These are phyloP conservation scores for Leptodermis oblonga DNA, from an alignment of 257 asterid genomes.

Conservation along the genomic window DNA sequence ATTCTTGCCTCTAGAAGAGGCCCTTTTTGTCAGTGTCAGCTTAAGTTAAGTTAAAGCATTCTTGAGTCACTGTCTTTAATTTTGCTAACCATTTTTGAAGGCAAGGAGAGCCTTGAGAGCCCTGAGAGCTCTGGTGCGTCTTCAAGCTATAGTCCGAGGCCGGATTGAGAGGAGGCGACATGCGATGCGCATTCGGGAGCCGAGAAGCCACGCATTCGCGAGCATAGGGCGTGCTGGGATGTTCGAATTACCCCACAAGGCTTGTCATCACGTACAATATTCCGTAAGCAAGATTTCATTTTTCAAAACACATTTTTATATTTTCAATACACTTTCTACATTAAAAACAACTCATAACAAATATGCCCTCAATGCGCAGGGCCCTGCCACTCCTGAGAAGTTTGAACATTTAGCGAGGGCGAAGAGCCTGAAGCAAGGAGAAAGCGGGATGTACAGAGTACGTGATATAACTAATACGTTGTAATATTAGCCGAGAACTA, in stretches of 20 bases:
- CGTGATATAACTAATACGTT: too few species aligned
- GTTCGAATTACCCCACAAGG: constrained; percentile 55
- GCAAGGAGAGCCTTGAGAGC: constrained; percentile 83
- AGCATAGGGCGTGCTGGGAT: constrained; percentile 39
- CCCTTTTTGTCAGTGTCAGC: neutral
- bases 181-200: constrained; percentile 49
- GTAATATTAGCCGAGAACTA: too few species aligned
- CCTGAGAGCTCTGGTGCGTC: constrained; percentile 73
- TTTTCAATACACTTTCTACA: too few species aligned
- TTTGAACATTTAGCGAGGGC: constrained; percentile 46
- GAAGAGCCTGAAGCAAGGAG: constrained; percentile 51
- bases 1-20: neutral
- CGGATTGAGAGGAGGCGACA: constrained; percentile 67
- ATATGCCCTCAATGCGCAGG: constrained; percentile 37
- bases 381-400: constrained; percentile 86
- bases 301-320: too few species aligned
- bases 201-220: constrained; percentile 65
- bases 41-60: too few species aligned
- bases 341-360: too few species aligned
- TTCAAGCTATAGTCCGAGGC: constrained; percentile 89
- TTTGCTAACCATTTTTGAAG: constrained; percentile 25
- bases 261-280: constrained; percentile 43
- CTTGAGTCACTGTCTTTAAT: neutral
- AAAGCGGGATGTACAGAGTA: constrained; percentile 46
- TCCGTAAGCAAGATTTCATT: constrained; percentile 28